These are phyloP conservation scores for Fusarium bulbicola DNA, from an alignment of 2,329 filamentous ascomycete genomes.

Conservation along the genomic window DNA sequence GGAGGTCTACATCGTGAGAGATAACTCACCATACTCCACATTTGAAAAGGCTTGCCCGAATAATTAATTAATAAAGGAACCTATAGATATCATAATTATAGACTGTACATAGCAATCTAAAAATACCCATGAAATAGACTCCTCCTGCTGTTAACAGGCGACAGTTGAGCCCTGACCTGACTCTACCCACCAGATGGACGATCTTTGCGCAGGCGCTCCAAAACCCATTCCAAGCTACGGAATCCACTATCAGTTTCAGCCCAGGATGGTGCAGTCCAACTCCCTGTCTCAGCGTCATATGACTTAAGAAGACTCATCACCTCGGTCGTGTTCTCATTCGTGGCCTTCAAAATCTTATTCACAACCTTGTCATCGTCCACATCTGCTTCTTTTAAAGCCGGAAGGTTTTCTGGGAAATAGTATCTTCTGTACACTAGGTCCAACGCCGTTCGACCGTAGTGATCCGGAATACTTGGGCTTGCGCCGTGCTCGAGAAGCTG, in stretches of 20 bases:
- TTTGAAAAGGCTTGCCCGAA: not conserved
- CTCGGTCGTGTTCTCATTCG: constrained; percentile 1
- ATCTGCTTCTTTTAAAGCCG: not conserved
- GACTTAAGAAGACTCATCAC: not conserved
- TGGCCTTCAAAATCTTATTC: not conserved
- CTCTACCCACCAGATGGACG: not conserved
- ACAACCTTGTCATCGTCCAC: not conserved
- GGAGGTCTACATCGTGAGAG: constrained; percentile 65
- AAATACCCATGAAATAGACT: not conserved
- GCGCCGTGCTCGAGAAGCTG: not conserved
- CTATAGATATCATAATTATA: not conserved
- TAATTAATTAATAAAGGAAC: not conserved
- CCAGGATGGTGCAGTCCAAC: not conserved
- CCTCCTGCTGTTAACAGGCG: not conserved
- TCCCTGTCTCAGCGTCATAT: not conserved
- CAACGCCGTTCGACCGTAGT: not conserved
- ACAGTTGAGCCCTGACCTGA: not conserved
- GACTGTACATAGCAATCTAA: not conserved
- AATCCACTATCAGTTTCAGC: not conserved
- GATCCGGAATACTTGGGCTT: not conserved
- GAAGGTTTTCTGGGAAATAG: not conserved
- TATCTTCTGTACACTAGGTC: not conserved
- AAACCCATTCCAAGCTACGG: not conserved
- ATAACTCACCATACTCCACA: constrained; percentile 22
- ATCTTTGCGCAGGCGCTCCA: not conserved